Base-by-base conservation (phyloP, 345 rosid genomes). In the Camelina laxa region DNA sequence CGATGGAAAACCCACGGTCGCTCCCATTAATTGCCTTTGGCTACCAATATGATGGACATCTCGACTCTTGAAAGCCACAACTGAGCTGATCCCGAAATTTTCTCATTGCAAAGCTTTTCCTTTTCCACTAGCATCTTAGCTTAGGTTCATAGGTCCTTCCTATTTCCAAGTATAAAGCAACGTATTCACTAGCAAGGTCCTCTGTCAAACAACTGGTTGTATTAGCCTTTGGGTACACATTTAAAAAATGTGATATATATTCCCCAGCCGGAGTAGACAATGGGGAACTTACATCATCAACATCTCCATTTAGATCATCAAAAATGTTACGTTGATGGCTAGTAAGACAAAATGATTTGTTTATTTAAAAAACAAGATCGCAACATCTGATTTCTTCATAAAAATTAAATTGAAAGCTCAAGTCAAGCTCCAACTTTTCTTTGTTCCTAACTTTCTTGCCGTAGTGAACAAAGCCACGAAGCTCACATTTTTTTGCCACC, bases 1-100 rank as follows among this genome's bases (percentile, higher is more conserved):
- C n/a, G n/a, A n/a, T n/a, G n/a, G n/a, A n/a, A n/a, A n/a, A n/a
- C n/a, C n/a, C n/a, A n/a, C n/a, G n/a, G n/a, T n/a, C n/a, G n/a
- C n/a, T n/a, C n/a, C n/a, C n/a, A n/a, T n/a, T n/a, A n/a, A n/a
- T n/a, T n/a, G n/a, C n/a, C n/a, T n/a, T n/a, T n/a, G n/a, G n/a
- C n/a, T n/a, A n/a, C n/a, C n/a, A n/a, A n/a, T n/a, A n/a, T n/a
- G n/a, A n/a, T n/a, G n/a, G n/a, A n/a, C n/a, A n/a, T n/a, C n/a
- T n/a, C n/a, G 65, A 81, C 84, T 83, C 91, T 87, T 67, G 89
- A 72, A 72, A 79, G 69, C 89, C 87, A 84, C 51, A 89, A 82
- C 75, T 81, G 77, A 47, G 79, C 76, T 4, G 92, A 88, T 73
- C 79, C 76, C 12, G 35, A 6, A 31, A 31, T 5, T 31, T 31